Conservation (phyloP, 306 rosid genomes). For the Mimosa pudica region DNA sequence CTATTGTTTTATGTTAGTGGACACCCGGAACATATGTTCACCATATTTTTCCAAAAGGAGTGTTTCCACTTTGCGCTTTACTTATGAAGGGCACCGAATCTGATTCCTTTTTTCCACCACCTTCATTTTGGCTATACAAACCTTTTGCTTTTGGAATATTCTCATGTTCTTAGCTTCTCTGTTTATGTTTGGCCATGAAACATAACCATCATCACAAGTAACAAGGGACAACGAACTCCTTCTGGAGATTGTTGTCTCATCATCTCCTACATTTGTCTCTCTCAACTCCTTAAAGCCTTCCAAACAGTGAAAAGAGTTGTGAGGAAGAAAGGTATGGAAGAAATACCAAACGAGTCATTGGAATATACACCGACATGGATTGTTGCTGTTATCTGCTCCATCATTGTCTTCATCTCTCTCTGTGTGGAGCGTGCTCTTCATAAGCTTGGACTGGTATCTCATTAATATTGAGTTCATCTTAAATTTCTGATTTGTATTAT, state of each 20-base stretch:
- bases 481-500: not conserved
- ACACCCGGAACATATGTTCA: slow-evolving; percentile 3
- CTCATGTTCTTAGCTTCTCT: slow-evolving; percentile 53
- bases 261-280: slow-evolving; percentile 3
- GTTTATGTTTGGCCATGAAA: not conserved
- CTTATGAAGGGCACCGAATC: slow-evolving; percentile 40
- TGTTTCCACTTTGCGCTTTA: slow-evolving; percentile 24
- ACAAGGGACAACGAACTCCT: not conserved
- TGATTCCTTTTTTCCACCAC: slow-evolving; percentile 24
- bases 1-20: not conserved
- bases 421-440: slow-evolving; percentile 76
- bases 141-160: slow-evolving; percentile 32
- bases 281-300: not conserved
- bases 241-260: slow-evolving; percentile 32
- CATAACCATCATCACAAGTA: not conserved
- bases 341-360: slow-evolving; percentile 49
- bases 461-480: not conserved
- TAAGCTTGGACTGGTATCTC: slow-evolving; percentile 70
- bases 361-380: slow-evolving; percentile 94
- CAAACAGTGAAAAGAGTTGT: not conserved
- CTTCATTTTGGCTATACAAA: slow-evolving; percentile 25
- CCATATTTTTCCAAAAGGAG: slow-evolving; percentile 11
- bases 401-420: slow-evolving; percentile 78
- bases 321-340: slow-evolving; percentile 46
- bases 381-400: slow-evolving; percentile 71